These are phyloP conservation scores for Fusarium sp. DNA, from an alignment of 2,329 filamentous ascomycete genomes.

Conservation along the genomic window DNA sequence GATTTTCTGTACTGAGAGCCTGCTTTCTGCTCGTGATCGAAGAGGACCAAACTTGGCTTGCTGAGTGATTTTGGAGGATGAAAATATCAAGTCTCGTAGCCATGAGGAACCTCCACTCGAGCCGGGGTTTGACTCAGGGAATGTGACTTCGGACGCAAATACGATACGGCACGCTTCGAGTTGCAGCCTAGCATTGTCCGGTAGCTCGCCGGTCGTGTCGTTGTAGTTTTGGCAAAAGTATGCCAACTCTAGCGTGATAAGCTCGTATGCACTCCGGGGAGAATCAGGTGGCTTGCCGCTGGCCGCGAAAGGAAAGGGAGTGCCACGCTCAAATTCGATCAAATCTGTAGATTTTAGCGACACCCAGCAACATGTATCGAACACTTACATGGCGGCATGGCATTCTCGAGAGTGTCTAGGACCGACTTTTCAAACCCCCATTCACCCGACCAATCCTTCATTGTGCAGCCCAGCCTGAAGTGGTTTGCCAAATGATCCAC, in stretches of 20 bases:
- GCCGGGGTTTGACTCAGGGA: constrained; percentile 17
- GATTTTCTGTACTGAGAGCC: constrained; percentile 17
- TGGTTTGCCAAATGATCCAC: constrained; percentile 55
- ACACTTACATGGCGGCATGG: constrained; percentile 53
- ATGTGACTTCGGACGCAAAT: constrained; percentile 36
- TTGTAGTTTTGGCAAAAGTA: constrained; percentile 36
- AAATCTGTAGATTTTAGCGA: constrained; percentile 24
- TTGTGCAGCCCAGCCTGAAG: constrained; percentile 55
- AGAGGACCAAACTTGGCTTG: constrained; percentile 29
- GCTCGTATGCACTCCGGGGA: constrained; percentile 38
- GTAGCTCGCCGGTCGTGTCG: constrained; percentile 21
- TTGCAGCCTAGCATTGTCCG: constrained; percentile 24
- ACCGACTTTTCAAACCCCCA: constrained; percentile 56
- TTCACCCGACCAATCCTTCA: constrained; percentile 57
- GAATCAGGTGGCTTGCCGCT: constrained; percentile 31
- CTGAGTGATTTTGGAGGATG: constrained; percentile 17
- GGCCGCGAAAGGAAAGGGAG: constrained; percentile 32
- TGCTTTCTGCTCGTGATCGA: constrained; percentile 24
- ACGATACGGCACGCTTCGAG: constrained; percentile 36
- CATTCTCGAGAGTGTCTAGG: constrained; percentile 53
- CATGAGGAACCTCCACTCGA: constrained; percentile 18
- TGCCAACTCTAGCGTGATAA: constrained; percentile 36
- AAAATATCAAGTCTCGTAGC: constrained; percentile 28
- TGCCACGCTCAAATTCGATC: constrained; percentile 35
- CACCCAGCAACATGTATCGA: rapidly evolving